Base-by-base conservation (phyloP, 1,139 yeast species). In the Torulaspora globosa region DNA sequence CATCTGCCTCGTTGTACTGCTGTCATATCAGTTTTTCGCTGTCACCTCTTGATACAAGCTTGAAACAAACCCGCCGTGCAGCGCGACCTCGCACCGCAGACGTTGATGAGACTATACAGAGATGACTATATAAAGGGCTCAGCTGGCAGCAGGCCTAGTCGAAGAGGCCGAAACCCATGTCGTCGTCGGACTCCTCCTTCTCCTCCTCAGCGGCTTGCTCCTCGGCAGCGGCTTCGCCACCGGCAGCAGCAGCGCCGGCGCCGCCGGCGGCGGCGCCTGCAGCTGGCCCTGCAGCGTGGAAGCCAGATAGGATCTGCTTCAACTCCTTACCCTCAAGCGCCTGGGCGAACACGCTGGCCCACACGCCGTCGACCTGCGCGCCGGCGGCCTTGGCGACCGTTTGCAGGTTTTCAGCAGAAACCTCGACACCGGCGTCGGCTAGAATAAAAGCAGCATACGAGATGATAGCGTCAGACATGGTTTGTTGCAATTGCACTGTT, bases 311-410 rank as follows among this genome's bases (percentile, higher is more conserved):
- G 71, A 88, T 78, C 69, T 86, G 90, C 82, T 90, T 90, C 72
- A 92, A 77, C 82, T 90, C 82, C 80, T 87, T 86, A 73, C 97
- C 97, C 75, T 84, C 95, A 69, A 92, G 82, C 71, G 97, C 97
- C 80, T 87, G 85, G 69, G 97, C 94, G 79, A 78, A 92, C 68
- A 86, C 81, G 68, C 87, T 89, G 70, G 96, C 87, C 97, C 97
- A 90, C 78, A 75, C 79, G 66, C 75, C 70, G 70, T 89, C 96
- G 68, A 88, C 84, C 56, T 78, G 75, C 66, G 92, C 88, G 74
- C 92, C 90, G 67, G 96, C 96, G 65, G 96, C 90, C 73, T 82
- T 75, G 74, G 89, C 75, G 73, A 88, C 74, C 65, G 96, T 75
- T 70, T 78, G 71, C 70, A 92, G 80, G 83, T 89, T 89, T 74